Conservation (phyloP, 257 asterid genomes). For the Plectranthus barbatus region DNA sequence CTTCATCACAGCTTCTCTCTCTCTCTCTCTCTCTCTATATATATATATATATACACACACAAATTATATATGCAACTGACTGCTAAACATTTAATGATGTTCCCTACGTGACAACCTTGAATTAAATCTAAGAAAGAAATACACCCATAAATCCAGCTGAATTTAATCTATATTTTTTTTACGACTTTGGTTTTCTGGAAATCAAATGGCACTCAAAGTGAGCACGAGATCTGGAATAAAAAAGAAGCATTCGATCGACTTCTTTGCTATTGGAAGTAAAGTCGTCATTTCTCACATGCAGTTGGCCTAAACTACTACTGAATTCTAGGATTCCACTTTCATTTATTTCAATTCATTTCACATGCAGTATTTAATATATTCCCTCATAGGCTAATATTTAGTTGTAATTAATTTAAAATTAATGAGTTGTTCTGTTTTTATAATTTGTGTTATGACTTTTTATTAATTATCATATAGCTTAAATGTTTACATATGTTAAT, state of each 20-base stretch:
- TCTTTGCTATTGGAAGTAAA: slow-evolving; percentile 19
- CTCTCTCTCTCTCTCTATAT: no score
- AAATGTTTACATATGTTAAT: no score
- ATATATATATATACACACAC: no score
- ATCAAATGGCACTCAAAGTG: slow-evolving; percentile 15
- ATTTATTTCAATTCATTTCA: no score
- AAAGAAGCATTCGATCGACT: neutral
- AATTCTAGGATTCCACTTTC: slow-evolving; percentile 2
- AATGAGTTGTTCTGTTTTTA: no score
- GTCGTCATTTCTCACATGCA: no score
- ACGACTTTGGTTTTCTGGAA: neutral
- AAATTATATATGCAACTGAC: no score
- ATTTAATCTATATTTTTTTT: neutral
- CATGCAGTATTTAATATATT: no score
- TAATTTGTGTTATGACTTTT: no score
- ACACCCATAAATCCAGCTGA: neutral
- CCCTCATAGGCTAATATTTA: no score
- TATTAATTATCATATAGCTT: no score
- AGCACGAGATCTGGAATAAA: neutral
- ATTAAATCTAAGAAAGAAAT: neutral
- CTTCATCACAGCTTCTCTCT: neutral
- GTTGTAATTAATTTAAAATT: no score
- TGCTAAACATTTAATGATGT: slow-evolving; percentile 18
- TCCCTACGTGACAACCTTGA: slow-evolving; percentile 18
- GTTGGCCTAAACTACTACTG: neutral